A percentile compares a stretch with the other conserved stretches of the same genome.
Conservation (phyloP, 768 basidiomycete species). For the Russula sp. region DNA sequence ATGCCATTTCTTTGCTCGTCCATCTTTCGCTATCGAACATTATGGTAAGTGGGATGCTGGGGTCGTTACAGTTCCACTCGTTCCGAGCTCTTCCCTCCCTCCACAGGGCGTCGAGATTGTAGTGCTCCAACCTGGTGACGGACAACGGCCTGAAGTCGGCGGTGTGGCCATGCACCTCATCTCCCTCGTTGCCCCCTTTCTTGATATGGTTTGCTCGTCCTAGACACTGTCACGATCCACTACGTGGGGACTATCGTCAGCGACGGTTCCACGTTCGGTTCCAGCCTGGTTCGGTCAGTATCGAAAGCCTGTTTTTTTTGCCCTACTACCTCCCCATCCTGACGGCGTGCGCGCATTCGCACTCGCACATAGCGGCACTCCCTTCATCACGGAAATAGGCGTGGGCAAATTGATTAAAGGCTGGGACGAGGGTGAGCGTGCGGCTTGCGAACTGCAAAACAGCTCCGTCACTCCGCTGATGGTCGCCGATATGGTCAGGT, state of each 20-base stretch:
- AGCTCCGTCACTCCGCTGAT: slow-evolving; percentile 10
- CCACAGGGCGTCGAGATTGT: slow-evolving; percentile 67
- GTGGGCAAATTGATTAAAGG: slow-evolving; percentile 78
- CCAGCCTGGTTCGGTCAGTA: slow-evolving; percentile 63
- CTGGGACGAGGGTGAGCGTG: slow-evolving; percentile 74
- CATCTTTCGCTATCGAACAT: not conserved
- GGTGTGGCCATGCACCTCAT: slow-evolving; percentile 39
- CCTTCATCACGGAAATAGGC: slow-evolving; percentile 69
- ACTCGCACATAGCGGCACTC: slow-evolving; percentile 36
- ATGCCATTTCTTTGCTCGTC: not conserved
- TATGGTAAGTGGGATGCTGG: not conserved
- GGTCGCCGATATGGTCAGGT: slow-evolving; percentile 36
- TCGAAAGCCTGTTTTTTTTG: not conserved
- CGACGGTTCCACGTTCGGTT: slow-evolving; percentile 63
- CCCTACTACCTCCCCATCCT: not conserved
- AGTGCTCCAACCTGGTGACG: slow-evolving; percentile 52
- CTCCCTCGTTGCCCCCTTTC: not conserved
- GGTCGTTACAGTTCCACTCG: too few species aligned
- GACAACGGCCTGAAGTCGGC: slow-evolving; percentile 58
- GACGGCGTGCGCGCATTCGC: not conserved
- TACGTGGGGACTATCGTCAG: slow-evolving; percentile 63
- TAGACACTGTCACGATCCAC: slow-evolving; percentile 69
- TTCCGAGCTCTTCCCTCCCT: not conserved
- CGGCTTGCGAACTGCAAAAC: not conserved
- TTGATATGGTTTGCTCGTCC: slow-evolving; percentile 4